Base-by-base conservation (phyloP, 441 rosid genomes). In the Mallotus repandus region DNA sequence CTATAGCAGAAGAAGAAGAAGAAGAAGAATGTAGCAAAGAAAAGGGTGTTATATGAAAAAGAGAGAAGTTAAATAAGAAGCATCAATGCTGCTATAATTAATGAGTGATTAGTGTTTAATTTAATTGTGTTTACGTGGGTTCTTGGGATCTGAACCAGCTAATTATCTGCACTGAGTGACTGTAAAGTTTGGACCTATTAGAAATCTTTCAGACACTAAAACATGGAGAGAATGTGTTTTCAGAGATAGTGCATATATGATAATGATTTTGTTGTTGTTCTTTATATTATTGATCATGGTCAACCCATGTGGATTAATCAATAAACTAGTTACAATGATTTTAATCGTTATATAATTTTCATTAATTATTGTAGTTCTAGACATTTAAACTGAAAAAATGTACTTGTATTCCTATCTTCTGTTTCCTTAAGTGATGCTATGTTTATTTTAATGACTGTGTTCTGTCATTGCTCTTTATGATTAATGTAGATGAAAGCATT, bases 181-280 rank as follows among this genome's bases (percentile, higher is more conserved):
- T 84, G 89, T 82, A 76, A 84, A 86, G 82, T 81, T 90, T 88
- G 94, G 86, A 86, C 83, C 82, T 85, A 81, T 77, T 83, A 78
- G 76, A 71, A 81, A 82, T 84, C 86, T 77, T 50, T 77, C 73
- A 85, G 95, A 89, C 97, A 92, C 68, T 77, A 74, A 83, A 86
- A 90, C 95, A 94, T 94, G 97, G 89, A 84, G 85, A 84, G 96
- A 88, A 91, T 94, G 92, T 89, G 94, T 91, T 83, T 79, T 75
- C 71, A 43, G 82, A 59, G 66, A 69, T 59, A 61, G 74, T 38
- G 41, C 57, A 76, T 63, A 45, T 78, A 45, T 78, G 49, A 69
- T 79, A 65, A 68, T 79, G 54, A 68, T 73, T 68, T 68, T 67
- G 69, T 74, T 69, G 48, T 7, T 29, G 19, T 13, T 63, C 3